Evolutionary conservation across 225 moss, liverwort and hornwort genomes (phyloP), one percentile per base, ranked within the genome.

Genomic region (Physcomitrellopsis africana): DNA sequence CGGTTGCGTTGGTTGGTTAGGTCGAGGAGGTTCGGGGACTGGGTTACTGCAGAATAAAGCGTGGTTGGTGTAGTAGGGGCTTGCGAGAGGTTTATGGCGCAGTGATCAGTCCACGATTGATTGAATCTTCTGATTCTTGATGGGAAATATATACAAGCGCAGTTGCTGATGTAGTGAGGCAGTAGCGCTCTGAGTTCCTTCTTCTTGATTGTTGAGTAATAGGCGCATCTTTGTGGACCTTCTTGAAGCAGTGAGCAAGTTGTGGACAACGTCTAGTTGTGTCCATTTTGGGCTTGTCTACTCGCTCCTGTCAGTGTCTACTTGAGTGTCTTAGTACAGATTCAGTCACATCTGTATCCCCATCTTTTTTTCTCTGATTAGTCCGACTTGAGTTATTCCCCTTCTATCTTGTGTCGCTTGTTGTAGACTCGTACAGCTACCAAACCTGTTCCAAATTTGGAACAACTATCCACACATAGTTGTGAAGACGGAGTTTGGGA

Each of bases 41-140:
- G 20, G 60, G 71, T 47, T 72, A 60, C 59, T 58, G 59, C 18
- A 47, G n/a, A 63, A 51, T 61, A 72, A 63, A 51, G 72, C 62
- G 72, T 73, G 72, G 72, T 73, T 62, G 72, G 62, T 73, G 72
- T 73, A 18, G 56, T 62, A 72, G 60, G 32, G 49, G 60, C 48
- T 48, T 61, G 29, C 51, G 13, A 17, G 32, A 72, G 62, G 72
- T 62, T 62, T 51, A 62, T 51, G 72, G 55, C n/a, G 19, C 3
- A 72, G 49, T 48, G 61, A 72, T 72, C 72, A 61, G 60, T 42
- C 9, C 42, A 22, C 42, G 48, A 55, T 55, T 55, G 60, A 60
- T 72, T 46, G 60, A 72, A 59, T 60, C 56, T 72, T 45, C 27
- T 42, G 59, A 45, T n/a, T 56, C 45, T 46, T 11, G 51, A 51